phyloP scores from a whole-genome alignment of 495 filamentous ascomycete species.

The Daldinia caldariorum region DNA sequence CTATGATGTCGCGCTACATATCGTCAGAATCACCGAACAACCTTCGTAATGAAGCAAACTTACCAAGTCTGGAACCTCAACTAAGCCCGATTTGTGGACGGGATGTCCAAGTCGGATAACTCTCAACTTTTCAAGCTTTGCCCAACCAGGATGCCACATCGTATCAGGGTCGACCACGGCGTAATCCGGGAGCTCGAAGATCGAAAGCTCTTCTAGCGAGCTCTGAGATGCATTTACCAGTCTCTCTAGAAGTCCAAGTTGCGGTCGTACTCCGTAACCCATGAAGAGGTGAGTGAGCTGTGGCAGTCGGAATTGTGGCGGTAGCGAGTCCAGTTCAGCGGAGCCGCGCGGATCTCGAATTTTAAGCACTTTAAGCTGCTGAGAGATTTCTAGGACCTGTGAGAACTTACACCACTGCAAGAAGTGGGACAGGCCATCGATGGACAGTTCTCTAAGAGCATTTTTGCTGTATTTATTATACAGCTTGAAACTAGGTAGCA shows the following conservation, averaged over 20 bases:
- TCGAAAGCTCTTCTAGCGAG: slow-evolving; percentile 39
- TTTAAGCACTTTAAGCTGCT: slow-evolving; percentile 32
- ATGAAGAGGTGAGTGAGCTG: slow-evolving; percentile 30
- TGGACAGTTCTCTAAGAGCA: slow-evolving; percentile 29
- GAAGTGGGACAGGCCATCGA: slow-evolving; percentile 18
- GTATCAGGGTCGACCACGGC: not conserved
- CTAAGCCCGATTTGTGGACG: not conserved
- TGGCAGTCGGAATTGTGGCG: not conserved
- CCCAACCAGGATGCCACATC: slow-evolving; percentile 27
- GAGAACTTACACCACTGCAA: slow-evolving; percentile 1
- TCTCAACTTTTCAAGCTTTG: slow-evolving; percentile 35
- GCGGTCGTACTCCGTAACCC: slow-evolving; percentile 11
- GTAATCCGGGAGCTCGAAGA: slow-evolving; percentile 26
- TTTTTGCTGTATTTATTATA: slow-evolving; percentile 30
- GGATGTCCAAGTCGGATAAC: slow-evolving; percentile 21
- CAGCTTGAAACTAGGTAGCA: slow-evolving; percentile 2
- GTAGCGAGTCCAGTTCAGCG: not conserved
- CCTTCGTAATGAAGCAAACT: slow-evolving; percentile 5
- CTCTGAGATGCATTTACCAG: slow-evolving; percentile 26
- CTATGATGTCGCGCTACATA: slow-evolving; percentile 18
- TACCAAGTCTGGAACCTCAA: slow-evolving; percentile 1
- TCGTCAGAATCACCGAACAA: slow-evolving; percentile 21
- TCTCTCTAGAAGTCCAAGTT: slow-evolving; percentile 5
- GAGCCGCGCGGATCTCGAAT: slow-evolving; percentile 9
- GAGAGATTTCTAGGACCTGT: slow-evolving; percentile 6